These are phyloP conservation scores for Tetrahymena thermophila DNA, from an alignment of 73 alveolate genomes.

Conservation along the genomic window DNA sequence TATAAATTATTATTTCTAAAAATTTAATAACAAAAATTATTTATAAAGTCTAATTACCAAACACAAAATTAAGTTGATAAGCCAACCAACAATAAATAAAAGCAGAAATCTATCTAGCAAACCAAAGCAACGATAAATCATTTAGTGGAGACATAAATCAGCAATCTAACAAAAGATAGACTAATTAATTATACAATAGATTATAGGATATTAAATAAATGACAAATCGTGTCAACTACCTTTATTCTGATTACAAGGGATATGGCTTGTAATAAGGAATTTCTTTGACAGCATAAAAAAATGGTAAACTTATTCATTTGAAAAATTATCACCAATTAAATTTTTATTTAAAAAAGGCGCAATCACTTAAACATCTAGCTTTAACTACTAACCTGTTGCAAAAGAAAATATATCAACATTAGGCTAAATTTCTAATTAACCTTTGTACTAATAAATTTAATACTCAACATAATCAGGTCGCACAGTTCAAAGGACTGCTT, in stretches of 20 bases:
- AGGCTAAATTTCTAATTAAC: background rate
- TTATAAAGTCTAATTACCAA: background rate
- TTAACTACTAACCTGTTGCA: background rate
- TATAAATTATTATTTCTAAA: background rate
- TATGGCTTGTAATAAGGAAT: background rate
- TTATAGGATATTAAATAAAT: background rate
- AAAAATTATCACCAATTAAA: background rate
- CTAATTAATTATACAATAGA: background rate
- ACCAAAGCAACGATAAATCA: background rate
- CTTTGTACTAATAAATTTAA: background rate
- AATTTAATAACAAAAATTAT: background rate
- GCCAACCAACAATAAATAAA: background rate
- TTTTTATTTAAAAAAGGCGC: background rate
- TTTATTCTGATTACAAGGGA: background rate
- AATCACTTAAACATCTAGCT: background rate
- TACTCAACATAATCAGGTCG: background rate
- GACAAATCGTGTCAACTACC: background rate
- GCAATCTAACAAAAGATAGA: background rate
- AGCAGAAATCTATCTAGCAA: background rate
- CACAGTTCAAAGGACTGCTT: background rate
- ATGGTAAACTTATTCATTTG: background rate
- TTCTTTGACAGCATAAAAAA: background rate
- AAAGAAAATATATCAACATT: background rate
- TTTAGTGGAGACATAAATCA: background rate
- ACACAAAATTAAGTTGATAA: background rate